Conservation (phyloP, 2,329 filamentous ascomycete genomes). For the Scedosporium boydii region DNA sequence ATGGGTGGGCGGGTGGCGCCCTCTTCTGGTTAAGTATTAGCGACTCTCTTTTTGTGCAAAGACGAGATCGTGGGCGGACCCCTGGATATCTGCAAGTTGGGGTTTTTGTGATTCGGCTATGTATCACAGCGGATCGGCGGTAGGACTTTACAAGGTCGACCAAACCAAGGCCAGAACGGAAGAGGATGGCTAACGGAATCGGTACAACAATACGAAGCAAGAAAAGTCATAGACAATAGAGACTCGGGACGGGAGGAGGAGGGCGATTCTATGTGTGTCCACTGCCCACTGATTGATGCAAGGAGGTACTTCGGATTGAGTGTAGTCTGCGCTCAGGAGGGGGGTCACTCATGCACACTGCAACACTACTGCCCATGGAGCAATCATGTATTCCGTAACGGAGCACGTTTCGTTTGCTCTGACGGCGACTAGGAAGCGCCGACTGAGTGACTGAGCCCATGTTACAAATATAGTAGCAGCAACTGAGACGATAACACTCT, state of each 20-base stretch:
- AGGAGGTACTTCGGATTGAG: not conserved
- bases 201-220: not conserved
- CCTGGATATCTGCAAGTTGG: conserved; percentile 4
- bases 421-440: not conserved
- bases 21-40: conserved; percentile 3
- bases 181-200: not conserved
- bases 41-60: not conserved
- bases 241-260: not conserved
- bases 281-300: not conserved
- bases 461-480: conserved; percentile 2
- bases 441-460: not conserved
- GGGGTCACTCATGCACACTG: not conserved
- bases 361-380: not conserved
- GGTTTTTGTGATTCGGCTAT: conserved; percentile 2
- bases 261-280: not conserved
- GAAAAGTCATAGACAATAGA: not conserved
- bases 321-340: not conserved
- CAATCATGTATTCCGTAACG: too few relatives aligned
- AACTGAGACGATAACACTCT: not conserved
- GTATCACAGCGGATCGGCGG: conserved; percentile 1
- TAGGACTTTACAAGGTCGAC: not conserved
- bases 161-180: not conserved
- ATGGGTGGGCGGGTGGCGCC: conserved; percentile 1
- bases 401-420: not conserved
- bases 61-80: not conserved